These are phyloP conservation scores for Beverwykella pulmonaria DNA, from an alignment of 495 filamentous ascomycete species.

Conservation along the genomic window DNA sequence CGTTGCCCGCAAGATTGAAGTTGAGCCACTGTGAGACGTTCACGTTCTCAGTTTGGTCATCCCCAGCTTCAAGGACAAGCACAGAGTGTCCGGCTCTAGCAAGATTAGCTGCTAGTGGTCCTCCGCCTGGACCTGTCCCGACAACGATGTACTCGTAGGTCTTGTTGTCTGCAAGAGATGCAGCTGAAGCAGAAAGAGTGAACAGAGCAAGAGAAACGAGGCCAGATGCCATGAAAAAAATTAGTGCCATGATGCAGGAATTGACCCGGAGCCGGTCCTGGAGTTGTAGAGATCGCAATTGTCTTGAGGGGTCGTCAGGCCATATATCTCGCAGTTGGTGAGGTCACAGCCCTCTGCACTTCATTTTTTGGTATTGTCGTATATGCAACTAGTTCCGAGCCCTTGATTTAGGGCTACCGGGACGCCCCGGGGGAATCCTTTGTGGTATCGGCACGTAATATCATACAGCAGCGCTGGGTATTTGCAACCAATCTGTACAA, in stretches of 20 bases:
- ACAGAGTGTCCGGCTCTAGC: slow-evolving; percentile 31
- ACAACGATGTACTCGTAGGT: slow-evolving; percentile 41
- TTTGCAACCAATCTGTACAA: neutral
- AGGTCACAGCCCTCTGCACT: neutral
- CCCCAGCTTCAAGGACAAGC: slow-evolving; percentile 37
- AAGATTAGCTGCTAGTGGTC: slow-evolving; percentile 37
- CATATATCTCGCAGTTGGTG: neutral
- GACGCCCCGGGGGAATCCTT: neutral
- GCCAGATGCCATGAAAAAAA: slow-evolving; percentile 2
- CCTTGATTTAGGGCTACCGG: slow-evolving; percentile 16
- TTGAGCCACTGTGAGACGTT: slow-evolving; percentile 29
- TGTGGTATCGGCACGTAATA: slow-evolving; percentile 5
- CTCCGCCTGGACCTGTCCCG: slow-evolving; percentile 36
- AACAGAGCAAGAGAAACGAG: slow-evolving; percentile 11
- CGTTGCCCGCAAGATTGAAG: slow-evolving; percentile 21
- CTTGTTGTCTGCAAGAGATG: slow-evolving; percentile 14
- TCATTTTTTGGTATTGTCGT: slow-evolving; percentile 3
- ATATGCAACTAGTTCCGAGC: slow-evolving; percentile 11
- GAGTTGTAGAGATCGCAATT: neutral
- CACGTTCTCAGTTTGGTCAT: slow-evolving; percentile 34
- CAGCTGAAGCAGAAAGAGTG: neutral
- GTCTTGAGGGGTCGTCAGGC: neutral
- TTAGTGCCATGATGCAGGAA: slow-evolving; percentile 19
- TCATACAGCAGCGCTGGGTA: neutral
- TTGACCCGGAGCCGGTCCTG: neutral